A percentile compares a stretch with the other conserved stretches of the same genome.
These are phyloP conservation scores for Hypoxylon trugodes DNA, from an alignment of 495 filamentous ascomycete genomes.

Conservation along the genomic window DNA sequence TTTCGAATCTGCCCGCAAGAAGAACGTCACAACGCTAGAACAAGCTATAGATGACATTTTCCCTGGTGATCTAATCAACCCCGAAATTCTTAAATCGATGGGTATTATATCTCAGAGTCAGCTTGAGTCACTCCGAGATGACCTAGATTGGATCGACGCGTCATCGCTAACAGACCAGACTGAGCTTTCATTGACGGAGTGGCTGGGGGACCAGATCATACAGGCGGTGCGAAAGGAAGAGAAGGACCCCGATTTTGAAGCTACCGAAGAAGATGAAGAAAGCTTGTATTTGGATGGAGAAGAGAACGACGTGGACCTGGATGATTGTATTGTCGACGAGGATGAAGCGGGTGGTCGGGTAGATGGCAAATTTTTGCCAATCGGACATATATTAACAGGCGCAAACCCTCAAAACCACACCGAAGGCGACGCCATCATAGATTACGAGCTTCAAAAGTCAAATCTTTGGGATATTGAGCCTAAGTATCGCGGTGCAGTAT, in stretches of 20 bases:
- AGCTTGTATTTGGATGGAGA: slow-evolving; percentile 35
- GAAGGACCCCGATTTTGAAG: slow-evolving; percentile 49
- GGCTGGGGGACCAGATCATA: slow-evolving; percentile 65
- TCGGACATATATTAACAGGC: slow-evolving; percentile 51
- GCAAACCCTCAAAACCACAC: slow-evolving; percentile 29
- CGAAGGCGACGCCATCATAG: slow-evolving; percentile 25
- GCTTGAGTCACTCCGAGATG: slow-evolving; percentile 61
- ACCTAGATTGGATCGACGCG: slow-evolving; percentile 62
- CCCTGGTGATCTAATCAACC: slow-evolving; percentile 56
- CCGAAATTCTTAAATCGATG: slow-evolving; percentile 54
- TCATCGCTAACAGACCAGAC: slow-evolving; percentile 39
- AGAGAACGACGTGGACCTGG: slow-evolving; percentile 46
- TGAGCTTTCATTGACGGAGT: slow-evolving; percentile 62
- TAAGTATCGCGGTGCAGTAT: slow-evolving; percentile 49
- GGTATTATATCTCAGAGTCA: slow-evolving; percentile 70
- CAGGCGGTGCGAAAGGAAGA: slow-evolving; percentile 37
- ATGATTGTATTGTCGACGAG: slow-evolving; percentile 50
- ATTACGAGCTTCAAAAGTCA: slow-evolving; percentile 30
- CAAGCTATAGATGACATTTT: slow-evolving; percentile 59
- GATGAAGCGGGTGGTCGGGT: slow-evolving; percentile 50
- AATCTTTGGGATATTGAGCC: slow-evolving; percentile 48
- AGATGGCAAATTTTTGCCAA: slow-evolving; percentile 43
- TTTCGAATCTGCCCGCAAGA: slow-evolving; percentile 38
- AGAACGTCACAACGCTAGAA: slow-evolving; percentile 49
- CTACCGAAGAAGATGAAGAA: slow-evolving; percentile 39